Evolutionary conservation across 2,329 filamentous ascomycete genomes (phyloP), one percentile per base, ranked within the genome.

Genomic region (Trichophyton equinum): DNA sequence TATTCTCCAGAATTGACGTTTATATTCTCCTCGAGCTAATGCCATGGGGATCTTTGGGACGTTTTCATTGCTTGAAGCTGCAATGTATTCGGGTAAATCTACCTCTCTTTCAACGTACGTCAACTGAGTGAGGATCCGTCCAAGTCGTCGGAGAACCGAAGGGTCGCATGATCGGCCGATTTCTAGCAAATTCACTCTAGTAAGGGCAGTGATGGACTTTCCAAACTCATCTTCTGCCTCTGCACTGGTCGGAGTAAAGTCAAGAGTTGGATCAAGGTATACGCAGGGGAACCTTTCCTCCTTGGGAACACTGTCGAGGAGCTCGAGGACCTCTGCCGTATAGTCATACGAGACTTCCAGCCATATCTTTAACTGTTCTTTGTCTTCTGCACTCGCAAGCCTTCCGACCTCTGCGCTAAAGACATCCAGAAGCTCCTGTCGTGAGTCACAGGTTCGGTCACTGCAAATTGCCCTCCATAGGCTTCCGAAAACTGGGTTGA

Each of bases 301-400:
- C 1, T 70, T 68, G 0, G 75, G 68, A 0, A 81, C 72, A 0
- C 66, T 58, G 3, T 70, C 63, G 27, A 81, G 73, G 4, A 69
- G 63, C 0, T 72, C 68, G 25, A 71, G 61, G 5, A 81, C 77
- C 25, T 81, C 78, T 4, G 69, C 74, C 0, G 70, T 73, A 63
- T 74, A 78, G 65, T 81, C 75, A 65, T 81, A 81, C 1, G 78
- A 81, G 60, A 77, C 77, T 9, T 77, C 78, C 1, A 82, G 69
- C 79, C 79, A 82, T 0, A 60, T 62, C 65, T 75, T 78, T 75
- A 80, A 76, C 0, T 68, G 67, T 0, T 58, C 61, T 63, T 74
- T 78, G 46, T 76, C 71, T 0, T 70, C 65, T 0, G 49, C 36
- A 30, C 75, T 60, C 0, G 55, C 22, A 27, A 79, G 72, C 0